Conservation (phyloP, 1,284 basidiomycete genomes). For the Boletellus deceptivus region DNA sequence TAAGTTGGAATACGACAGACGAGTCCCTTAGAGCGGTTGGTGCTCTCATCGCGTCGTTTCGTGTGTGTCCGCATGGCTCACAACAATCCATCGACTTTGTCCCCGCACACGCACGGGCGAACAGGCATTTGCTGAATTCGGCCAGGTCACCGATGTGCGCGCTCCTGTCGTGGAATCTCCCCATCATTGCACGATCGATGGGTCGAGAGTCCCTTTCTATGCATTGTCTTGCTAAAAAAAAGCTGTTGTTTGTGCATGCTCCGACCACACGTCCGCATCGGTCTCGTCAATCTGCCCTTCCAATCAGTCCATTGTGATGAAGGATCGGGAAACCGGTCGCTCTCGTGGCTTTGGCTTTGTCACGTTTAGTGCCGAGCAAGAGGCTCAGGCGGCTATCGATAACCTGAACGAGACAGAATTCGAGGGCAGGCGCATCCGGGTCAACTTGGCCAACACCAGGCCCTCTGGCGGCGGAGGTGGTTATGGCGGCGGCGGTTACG, state of each 20-base stretch:
- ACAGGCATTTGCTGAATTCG: conserved; percentile 66
- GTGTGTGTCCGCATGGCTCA: conserved; percentile 27
- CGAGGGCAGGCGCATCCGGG: conserved; percentile 89
- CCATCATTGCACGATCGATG: conserved; percentile 34
- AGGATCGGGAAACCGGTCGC: conserved; percentile 93
- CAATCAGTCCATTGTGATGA: conserved; percentile 88
- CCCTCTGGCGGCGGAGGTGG: conserved; percentile 34
- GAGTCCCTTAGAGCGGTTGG: conserved; percentile 78
- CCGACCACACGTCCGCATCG: conserved; percentile 11
- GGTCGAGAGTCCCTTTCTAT: conserved; percentile 29
- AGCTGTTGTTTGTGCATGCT: conserved; percentile 24
- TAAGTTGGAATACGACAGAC: conserved; percentile 91
- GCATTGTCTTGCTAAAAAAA: conserved; percentile 34
- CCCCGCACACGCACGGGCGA: not conserved
- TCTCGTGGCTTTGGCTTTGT: conserved; percentile 98
- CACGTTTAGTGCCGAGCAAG: conserved; percentile 54
- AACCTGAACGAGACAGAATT: conserved; percentile 87
- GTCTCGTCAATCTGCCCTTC: conserved; percentile 7
- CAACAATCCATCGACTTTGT: conserved; percentile 3
- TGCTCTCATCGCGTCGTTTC: conserved; percentile 40
- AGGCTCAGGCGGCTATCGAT: conserved; percentile 79
- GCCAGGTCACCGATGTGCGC: conserved; percentile 74
- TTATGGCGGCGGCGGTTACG: not conserved
- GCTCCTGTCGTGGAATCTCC: conserved; percentile 40
- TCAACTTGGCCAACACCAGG: conserved; percentile 91